Conservation (phyloP, 1,139 yeast species). For the Saccharomyces hybrid region DNA sequence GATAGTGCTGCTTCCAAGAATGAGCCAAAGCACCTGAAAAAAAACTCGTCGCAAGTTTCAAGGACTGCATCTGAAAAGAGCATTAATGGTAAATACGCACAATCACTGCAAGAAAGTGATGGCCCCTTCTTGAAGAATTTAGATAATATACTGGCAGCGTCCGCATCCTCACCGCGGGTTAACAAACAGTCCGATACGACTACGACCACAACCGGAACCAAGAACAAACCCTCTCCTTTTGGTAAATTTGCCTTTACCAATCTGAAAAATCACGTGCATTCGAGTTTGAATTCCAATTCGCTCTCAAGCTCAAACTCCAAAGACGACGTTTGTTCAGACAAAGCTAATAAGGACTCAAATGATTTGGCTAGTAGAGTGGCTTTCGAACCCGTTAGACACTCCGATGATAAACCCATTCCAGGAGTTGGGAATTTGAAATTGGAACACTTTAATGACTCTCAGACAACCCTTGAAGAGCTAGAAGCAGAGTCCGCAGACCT, state of each 20-base stretch:
- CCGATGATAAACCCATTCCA: not conserved
- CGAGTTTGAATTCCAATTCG: not conserved
- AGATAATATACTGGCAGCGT: not conserved
- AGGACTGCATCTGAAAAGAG: not conserved
- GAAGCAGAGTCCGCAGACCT: not conserved
- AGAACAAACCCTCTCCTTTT: not conserved
- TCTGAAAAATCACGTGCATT: not conserved
- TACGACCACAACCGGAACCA: not conserved
- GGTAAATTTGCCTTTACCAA: not conserved
- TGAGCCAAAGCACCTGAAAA: not conserved
- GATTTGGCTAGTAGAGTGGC: not conserved
- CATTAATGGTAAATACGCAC: not conserved
- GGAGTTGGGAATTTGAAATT: not conserved
- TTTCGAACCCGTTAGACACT: not conserved
- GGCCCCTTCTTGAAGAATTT: not conserved
- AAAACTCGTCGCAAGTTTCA: no score
- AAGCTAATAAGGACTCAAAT: not conserved
- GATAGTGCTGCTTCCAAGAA: not conserved
- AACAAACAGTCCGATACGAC: not conserved
- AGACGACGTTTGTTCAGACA: not conserved
- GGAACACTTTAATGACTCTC: not conserved
- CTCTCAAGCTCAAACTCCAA: not conserved
- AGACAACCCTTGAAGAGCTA: not conserved
- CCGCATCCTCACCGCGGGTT: not conserved
- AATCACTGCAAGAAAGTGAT: not conserved